Base-by-base conservation (phyloP, 352 stramenopile genomes). In the Hyaloperonospora brassicae region DNA sequence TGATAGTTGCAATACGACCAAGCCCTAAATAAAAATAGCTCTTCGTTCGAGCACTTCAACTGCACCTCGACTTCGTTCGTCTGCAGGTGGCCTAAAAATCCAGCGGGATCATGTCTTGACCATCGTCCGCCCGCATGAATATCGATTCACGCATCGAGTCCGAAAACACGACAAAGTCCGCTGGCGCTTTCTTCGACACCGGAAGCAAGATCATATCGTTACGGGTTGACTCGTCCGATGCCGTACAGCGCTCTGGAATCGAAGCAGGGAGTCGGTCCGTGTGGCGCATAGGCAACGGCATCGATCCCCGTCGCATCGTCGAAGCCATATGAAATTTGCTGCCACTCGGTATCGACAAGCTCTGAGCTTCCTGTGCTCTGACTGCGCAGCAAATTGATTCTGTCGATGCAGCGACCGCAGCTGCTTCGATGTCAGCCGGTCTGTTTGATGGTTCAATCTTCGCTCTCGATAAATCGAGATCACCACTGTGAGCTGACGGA, bases 31-130 rank as follows among this genome's bases (percentile, higher is more conserved):
- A 55, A 69, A 70, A 70, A 70, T 70, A 70, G 57, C 62, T 66
- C 52, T 70, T 66, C 57, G 52, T 60, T 66, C 61, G 61, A 69
- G 52, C 61, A 59, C 48, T 61, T 62, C 47, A 61, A 61, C 40
- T 55, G 50, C 35, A 56, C 35, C 49, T 36, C 17, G 35, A 43
- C 50, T 47, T 14, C 25, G 9, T 41, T 52, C 50, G 51, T 60
- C 57, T 52, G 43, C 41, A 52, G 14, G 11, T 44, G n/a, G 10
- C n/a, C 12, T 65, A 73, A 51, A 71, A 66, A 25, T 65, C 52
- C 30, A 73, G 65, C 36, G 65, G 65, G 23, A 73, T 73, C 65
- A 73, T 68, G 56, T 73, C 65, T 43, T 70, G 59, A 25, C 65
- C 61, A 25, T 73, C 61, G 51, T 64, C 58, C 9, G 55, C 49